Conservation (phyloP, 441 rosid genomes). For the Adansonia gregorii region DNA sequence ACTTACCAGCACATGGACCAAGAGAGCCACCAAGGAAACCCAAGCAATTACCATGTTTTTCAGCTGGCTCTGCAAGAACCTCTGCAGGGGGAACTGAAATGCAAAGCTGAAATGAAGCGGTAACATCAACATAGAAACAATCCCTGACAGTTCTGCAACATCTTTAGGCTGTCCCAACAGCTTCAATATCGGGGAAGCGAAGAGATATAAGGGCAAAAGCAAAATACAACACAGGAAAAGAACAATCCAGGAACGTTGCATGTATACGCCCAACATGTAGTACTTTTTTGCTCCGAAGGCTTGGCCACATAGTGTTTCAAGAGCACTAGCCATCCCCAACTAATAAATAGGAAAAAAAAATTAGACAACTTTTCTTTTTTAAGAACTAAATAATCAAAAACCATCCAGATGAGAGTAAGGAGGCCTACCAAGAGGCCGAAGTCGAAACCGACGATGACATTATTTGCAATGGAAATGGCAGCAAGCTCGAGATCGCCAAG, state of each 20-base stretch:
- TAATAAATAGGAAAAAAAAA: conserved; percentile 16
- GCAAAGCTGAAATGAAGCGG: conserved; percentile 84
- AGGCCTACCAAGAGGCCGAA: conserved; percentile 71
- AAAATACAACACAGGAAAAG: conserved; percentile 62
- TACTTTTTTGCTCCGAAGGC: conserved; percentile 84
- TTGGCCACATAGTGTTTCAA: conserved; percentile 88
- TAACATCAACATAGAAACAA: conserved; percentile 49
- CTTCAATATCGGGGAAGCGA: conserved; percentile 60
- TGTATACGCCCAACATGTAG: conserved; percentile 75
- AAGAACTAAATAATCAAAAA: neutral
- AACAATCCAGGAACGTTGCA: conserved; percentile 89
- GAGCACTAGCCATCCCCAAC: conserved; percentile 92
- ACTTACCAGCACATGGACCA: conserved; percentile 59
- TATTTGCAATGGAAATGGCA: conserved; percentile 72
- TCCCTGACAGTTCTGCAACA: conserved; percentile 65
- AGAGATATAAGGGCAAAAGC: conserved; percentile 69
- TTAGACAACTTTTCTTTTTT: neutral
- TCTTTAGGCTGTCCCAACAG: conserved; percentile 71
- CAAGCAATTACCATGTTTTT: conserved; percentile 60
- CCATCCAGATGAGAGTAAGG: neutral
- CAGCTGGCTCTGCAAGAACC: conserved; percentile 78
- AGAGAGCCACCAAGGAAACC: conserved; percentile 47
- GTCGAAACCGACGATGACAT: conserved; percentile 74
- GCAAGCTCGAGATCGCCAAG: conserved; percentile 82
- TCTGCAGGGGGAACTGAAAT: conserved; percentile 64